Evolutionary conservation across 805 yeast species (phyloP), one percentile per base, ranked within the genome.

Genomic region (Kodamaea lidongshanica): DNA sequence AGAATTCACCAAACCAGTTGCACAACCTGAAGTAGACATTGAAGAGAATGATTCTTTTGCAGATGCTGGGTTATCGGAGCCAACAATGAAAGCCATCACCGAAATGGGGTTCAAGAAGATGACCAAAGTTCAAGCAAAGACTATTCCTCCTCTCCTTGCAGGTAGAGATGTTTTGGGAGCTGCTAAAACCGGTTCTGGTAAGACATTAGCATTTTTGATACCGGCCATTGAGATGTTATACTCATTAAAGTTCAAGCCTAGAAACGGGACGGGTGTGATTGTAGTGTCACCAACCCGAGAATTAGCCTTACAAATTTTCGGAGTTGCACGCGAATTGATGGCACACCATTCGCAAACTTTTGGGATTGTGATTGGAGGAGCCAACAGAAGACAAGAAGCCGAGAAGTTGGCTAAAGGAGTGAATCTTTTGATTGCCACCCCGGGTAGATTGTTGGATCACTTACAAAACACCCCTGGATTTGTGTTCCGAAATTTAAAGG

Each of bases 141-240:
- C 98, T 8, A 92, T 92, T 33, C 97, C 98, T 5, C 97, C 98
- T 7, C 67, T 92, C 39, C 62, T 94, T 40, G 96, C 97, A 1
- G 98, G 98, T 25, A 76, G 89, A 46, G 99, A 92, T 60, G 97
- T 94, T 12, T 70, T 92, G 32, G 99, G 98, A 44, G 98, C 98
- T n/a, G 99, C 99, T 34, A 89, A 88, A 63, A 92, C 99, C 3
- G 99, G 99, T 32, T 87, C 96, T 1, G 99, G 99, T 54, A 92
- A 92, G 65, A 92, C 99, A 0, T 65, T 94, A 38, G 97, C 99
- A 7, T 92, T 92, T 47, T 66, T 92, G 50, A 72, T 92, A 37
- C 99, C 99, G 9, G 98, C 98, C 18, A 80, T 92, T 41, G 98
- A 92, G 61, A 65, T 87, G 63, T 69, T 92, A 33, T 82, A 88